Evolutionary conservation across 108 stramenopile species (phyloP).

Genomic region (Schizochytrium sp.): DNA sequence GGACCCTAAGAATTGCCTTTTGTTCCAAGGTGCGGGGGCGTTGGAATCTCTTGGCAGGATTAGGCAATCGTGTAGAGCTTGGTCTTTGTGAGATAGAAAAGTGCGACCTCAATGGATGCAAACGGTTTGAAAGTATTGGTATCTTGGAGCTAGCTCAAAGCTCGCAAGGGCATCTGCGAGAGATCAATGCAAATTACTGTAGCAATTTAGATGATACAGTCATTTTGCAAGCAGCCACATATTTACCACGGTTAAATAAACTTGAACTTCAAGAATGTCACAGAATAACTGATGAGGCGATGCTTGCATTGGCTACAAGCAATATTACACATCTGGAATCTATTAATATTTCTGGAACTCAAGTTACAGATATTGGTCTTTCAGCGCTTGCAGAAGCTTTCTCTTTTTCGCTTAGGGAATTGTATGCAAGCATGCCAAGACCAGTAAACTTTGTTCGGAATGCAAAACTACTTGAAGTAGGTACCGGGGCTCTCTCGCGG

Average conservation of each 20-base stretch:
- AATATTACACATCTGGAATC: not conserved
- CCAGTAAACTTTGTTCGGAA: slow-evolving; percentile 8
- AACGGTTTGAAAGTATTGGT: not conserved
- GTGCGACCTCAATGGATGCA: not conserved
- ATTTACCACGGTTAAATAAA: not conserved
- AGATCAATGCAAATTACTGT: not conserved
- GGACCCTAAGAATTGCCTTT: not conserved
- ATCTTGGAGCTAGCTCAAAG: slow-evolving; percentile 7
- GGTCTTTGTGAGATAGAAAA: not conserved
- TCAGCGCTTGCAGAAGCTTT: slow-evolving; percentile 27
- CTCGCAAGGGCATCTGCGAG: not conserved
- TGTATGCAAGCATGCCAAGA: slow-evolving; percentile 29
- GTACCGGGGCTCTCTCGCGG: not conserved
- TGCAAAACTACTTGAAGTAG: not conserved
- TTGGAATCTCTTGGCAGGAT: slow-evolving; percentile 4
- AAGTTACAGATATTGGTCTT: slow-evolving; percentile 14
- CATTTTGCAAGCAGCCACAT: not conserved
- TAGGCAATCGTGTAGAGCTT: not conserved
- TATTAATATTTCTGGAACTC: slow-evolving; percentile 30
- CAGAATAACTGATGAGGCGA: not conserved
- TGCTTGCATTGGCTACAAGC: not conserved
- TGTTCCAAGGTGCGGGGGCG: slow-evolving; percentile 12
- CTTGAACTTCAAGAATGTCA: not conserved
- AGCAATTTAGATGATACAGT: not conserved
- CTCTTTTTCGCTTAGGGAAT: not conserved